Evolutionary conservation across 2,329 filamentous ascomycete genomes (phyloP).

Genomic region (Aspergillus intermedius): DNA sequence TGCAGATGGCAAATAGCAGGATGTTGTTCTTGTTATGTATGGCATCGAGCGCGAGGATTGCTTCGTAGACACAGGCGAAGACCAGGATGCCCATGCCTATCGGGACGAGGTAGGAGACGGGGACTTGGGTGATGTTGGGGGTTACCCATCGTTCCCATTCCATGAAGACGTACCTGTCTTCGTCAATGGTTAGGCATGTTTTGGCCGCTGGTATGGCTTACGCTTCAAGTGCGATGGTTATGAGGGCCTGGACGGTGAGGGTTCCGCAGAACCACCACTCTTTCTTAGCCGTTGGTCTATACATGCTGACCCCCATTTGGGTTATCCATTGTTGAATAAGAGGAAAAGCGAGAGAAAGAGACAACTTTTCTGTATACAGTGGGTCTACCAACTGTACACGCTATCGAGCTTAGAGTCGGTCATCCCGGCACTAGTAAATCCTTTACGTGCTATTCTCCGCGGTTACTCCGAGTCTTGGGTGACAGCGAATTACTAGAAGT

Average conservation of each 20-base stretch:
- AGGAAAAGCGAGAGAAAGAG: too few relatives aligned
- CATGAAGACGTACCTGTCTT: constrained; percentile 6
- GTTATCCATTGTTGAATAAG: too few relatives aligned
- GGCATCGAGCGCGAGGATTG: constrained; percentile 10
- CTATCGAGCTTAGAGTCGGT: too few relatives aligned
- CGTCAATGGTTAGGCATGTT: not conserved
- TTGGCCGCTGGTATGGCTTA: not conserved
- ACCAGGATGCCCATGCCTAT: constrained; percentile 7
- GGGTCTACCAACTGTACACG: too few relatives aligned
- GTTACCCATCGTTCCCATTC: constrained; percentile 12
- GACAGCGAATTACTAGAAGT: too few relatives aligned
- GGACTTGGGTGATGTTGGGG: constrained; percentile 9
- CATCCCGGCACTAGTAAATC: too few relatives aligned
- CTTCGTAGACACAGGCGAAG: constrained; percentile 9
- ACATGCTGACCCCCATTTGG: too few relatives aligned
- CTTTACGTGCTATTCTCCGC: too few relatives aligned
- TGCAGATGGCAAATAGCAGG: constrained; percentile 13
- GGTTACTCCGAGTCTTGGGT: too few relatives aligned
- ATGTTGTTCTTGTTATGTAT: constrained; percentile 15
- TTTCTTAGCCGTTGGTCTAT: not conserved
- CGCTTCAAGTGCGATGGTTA: constrained; percentile 3
- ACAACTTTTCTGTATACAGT: too few relatives aligned
- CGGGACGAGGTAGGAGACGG: constrained; percentile 6
- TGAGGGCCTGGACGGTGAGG: constrained; percentile 3
- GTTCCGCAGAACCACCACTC: constrained; percentile 7